Conservation (phyloP, 805 yeast species). For the Priceomyces melissophilus region DNA sequence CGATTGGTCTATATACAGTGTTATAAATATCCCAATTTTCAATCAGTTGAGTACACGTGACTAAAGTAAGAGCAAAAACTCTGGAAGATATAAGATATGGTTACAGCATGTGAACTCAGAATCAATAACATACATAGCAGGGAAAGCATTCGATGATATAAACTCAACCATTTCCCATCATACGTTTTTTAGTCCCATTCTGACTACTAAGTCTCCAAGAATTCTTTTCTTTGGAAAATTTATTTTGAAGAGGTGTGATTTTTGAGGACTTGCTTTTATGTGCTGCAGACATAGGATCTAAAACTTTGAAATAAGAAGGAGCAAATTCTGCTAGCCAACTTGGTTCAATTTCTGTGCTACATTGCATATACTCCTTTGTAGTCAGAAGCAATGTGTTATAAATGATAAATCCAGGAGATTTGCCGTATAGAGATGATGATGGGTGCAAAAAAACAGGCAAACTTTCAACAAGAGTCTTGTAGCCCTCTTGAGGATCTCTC, state of each 20-base stretch:
- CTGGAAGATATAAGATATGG: too few species aligned
- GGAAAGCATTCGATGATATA: too few species aligned
- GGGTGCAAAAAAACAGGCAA: slow-evolving; percentile 85
- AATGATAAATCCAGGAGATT: slow-evolving; percentile 71
- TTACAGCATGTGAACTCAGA: too few species aligned
- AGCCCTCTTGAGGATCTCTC: slow-evolving; percentile 54
- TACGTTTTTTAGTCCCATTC: slow-evolving; percentile 18
- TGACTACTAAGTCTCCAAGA: slow-evolving; percentile 71
- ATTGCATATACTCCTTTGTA: slow-evolving; percentile 87
- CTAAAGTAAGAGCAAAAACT: too few species aligned
- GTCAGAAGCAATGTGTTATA: slow-evolving; percentile 83
- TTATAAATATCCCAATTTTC: too few species aligned
- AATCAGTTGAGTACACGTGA: too few species aligned
- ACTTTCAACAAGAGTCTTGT: slow-evolving; percentile 59
- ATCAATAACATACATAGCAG: too few species aligned
- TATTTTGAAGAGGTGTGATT: slow-evolving; percentile 69
- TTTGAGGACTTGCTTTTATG: slow-evolving; percentile 56
- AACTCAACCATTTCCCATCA: slow-evolving; percentile 8
- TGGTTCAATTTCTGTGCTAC: slow-evolving; percentile 78
- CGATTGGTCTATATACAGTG: too few species aligned
- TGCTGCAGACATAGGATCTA: slow-evolving; percentile 48
- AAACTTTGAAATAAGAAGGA: slow-evolving; percentile 67
- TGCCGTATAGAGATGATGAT: slow-evolving; percentile 64
- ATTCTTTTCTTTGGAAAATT: slow-evolving; percentile 56
- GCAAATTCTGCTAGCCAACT: slow-evolving; percentile 71